These are phyloP conservation scores for Phaeosphaeriaceae sp. DNA, from an alignment of 2,329 filamentous ascomycete genomes.

Conservation along the genomic window DNA sequence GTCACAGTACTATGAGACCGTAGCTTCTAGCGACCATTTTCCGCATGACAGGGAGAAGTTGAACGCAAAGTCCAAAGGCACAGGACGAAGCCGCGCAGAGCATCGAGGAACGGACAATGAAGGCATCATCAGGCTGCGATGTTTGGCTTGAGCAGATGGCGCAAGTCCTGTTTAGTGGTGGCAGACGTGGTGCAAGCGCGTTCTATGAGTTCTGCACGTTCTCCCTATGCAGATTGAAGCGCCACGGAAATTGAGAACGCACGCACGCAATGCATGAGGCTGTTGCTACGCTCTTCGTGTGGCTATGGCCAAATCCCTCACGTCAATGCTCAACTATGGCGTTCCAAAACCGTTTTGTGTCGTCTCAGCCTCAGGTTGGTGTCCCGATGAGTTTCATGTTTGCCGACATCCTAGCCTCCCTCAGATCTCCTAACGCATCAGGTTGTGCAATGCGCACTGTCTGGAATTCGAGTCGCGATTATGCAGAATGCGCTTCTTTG, in stretches of 20 bases:
- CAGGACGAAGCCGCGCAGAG: neutral
- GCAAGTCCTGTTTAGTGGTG: neutral
- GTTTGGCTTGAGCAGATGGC: neutral
- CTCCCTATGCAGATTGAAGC: neutral
- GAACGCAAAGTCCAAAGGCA: neutral
- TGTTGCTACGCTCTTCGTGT: neutral
- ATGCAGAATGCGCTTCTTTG: slow-evolving; percentile 5
- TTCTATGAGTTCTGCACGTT: neutral
- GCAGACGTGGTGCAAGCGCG: neutral
- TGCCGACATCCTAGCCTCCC: slow-evolving; percentile 3
- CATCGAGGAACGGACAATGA: neutral
- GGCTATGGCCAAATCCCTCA: neutral
- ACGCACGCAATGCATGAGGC: neutral
- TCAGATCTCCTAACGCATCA: slow-evolving; percentile 17
- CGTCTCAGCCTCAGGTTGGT: neutral
- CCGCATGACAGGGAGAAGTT: neutral
- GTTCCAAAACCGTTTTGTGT: neutral
- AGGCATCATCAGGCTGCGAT: neutral
- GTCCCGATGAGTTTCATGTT: neutral
- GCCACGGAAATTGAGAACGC: neutral
- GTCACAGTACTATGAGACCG: neutral
- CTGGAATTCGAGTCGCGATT: slow-evolving; percentile 3
- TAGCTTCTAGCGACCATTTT: neutral
- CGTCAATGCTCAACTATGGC: neutral
- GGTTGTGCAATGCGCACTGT: slow-evolving; percentile 12